phyloP scores from a whole-genome alignment of 2,329 filamentous ascomycete species.

The Scopulariopsis brevicaulis region DNA sequence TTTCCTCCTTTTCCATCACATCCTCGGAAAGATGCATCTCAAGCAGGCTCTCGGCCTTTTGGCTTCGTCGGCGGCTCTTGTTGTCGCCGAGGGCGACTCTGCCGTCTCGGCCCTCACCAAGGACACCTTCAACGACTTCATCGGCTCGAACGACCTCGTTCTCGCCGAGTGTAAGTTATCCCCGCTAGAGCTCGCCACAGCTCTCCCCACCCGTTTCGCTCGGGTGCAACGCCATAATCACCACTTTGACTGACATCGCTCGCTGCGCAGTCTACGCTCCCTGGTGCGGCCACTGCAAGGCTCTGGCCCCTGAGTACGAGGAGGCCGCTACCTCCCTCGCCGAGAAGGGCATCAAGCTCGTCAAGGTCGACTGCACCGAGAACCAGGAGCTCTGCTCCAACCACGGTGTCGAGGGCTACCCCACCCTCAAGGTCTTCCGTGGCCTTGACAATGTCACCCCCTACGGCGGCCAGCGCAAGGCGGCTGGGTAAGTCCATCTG shows the following conservation, averaged over 20 bases:
- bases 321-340: conserved; percentile 73
- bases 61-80: conserved; percentile 45
- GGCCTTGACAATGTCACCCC: conserved; percentile 69
- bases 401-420: conserved; percentile 92
- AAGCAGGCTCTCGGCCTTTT: conserved; percentile 43
- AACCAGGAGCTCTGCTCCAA: conserved; percentile 84
- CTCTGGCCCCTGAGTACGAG: conserved; percentile 86
- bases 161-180: conserved; percentile 75
- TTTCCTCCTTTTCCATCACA: conserved; percentile 5
- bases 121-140: conserved; percentile 78
- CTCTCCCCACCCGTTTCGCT: background rate
- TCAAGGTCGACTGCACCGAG: conserved; percentile 91
- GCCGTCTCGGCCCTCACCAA: conserved; percentile 79
- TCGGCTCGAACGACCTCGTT: conserved; percentile 77
- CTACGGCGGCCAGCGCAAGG: conserved; percentile 85
- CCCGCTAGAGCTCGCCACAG: background rate
- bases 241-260: background rate
- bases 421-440: conserved; percentile 98
- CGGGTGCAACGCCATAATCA: background rate
- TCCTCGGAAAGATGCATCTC: conserved; percentile 29
- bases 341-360: conserved; percentile 77
- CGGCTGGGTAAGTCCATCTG: conserved; percentile 47
- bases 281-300: conserved; percentile 98
- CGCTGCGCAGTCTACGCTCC: conserved; percentile 55
- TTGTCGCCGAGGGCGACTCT: conserved; percentile 45